phyloP scores from a whole-genome alignment of 208 protist genomes.

The Acanthamoeba sp. region DNA sequence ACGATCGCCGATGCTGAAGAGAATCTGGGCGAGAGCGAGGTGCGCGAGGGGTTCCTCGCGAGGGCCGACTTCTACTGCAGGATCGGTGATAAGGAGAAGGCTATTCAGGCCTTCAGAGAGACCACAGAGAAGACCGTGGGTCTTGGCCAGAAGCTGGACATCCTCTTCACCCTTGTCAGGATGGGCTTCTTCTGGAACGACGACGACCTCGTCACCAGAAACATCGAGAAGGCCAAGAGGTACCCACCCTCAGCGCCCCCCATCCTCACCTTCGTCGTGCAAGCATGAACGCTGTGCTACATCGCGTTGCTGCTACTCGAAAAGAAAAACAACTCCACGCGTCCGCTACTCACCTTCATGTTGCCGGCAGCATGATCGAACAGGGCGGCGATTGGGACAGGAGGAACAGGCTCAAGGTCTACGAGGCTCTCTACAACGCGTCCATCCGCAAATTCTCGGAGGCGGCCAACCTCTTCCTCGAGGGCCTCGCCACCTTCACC shows the following conservation, averaged over 20 bases:
- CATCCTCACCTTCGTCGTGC: background rate
- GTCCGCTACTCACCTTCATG: background rate
- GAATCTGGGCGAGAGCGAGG: conserved; percentile 98
- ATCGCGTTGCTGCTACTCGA: no score
- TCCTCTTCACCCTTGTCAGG: conserved; percentile 96
- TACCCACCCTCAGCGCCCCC: conserved; percentile 27
- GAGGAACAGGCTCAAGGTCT: conserved; percentile 98
- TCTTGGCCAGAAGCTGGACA: conserved; percentile 96
- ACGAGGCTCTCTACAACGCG: conserved; percentile 97
- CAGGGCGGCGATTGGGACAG: conserved; percentile 99
- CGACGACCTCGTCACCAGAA: conserved; percentile 92
- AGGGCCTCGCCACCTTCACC: conserved; percentile 98
- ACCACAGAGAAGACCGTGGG: conserved; percentile 95
- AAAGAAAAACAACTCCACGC: no score
- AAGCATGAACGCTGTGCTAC: no score
- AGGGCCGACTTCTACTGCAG: conserved; percentile 95
- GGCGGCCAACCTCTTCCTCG: conserved; percentile 95
- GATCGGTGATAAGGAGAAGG: conserved; percentile 97
- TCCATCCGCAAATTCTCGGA: conserved; percentile 96
- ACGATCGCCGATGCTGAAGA: conserved; percentile 95
- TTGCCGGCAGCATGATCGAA: conserved; percentile 92
- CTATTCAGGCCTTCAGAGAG: conserved; percentile 93
- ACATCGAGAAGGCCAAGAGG: conserved; percentile 93
- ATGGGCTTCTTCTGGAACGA: conserved; percentile 97
- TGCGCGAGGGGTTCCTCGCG: conserved; percentile 95